Conservation (phyloP, 2,329 filamentous ascomycete genomes). For the Ascochyta koolunga region DNA sequence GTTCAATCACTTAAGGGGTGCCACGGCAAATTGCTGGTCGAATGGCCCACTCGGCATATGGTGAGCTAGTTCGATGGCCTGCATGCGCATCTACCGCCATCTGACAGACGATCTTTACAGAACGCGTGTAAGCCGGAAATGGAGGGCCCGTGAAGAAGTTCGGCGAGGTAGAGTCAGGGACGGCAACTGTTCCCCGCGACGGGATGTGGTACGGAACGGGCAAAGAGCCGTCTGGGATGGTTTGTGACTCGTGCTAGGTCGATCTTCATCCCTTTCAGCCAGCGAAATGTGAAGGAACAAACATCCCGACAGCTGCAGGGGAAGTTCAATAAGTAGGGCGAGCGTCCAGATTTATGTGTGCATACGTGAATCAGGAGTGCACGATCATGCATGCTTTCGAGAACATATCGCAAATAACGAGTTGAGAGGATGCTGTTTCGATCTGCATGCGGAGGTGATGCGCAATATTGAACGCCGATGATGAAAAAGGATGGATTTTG, state of each 20-base stretch:
- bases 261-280: slow-evolving; percentile 2
- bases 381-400: background rate
- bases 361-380: background rate
- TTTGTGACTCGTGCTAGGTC: slow-evolving; percentile 4
- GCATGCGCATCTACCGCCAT: background rate
- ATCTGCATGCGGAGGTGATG: background rate
- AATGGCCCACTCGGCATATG: slow-evolving; percentile 7
- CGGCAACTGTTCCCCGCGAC: slow-evolving; percentile 14
- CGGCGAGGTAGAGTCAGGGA: slow-evolving; percentile 6
- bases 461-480: background rate
- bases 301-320: slow-evolving; percentile 1
- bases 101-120: slow-evolving; percentile 8
- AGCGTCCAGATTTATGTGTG: slow-evolving; percentile 1
- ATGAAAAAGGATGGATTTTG: slow-evolving; percentile 4
- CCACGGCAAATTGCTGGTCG: slow-evolving; percentile 11
- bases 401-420: background rate
- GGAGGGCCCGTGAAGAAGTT: slow-evolving; percentile 4
- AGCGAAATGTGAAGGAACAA: slow-evolving; percentile 11
- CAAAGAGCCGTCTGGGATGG: background rate
- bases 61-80: slow-evolving; percentile 1
- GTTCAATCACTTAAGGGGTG: slow-evolving; percentile 12
- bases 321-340: background rate
- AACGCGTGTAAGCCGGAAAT: slow-evolving; percentile 5
- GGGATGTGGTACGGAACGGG: slow-evolving; percentile 7
- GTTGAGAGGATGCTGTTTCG: background rate